These are phyloP conservation scores for Lasiosphaeriaceae sp. DNA, from an alignment of 495 filamentous ascomycete genomes.

Conservation along the genomic window DNA sequence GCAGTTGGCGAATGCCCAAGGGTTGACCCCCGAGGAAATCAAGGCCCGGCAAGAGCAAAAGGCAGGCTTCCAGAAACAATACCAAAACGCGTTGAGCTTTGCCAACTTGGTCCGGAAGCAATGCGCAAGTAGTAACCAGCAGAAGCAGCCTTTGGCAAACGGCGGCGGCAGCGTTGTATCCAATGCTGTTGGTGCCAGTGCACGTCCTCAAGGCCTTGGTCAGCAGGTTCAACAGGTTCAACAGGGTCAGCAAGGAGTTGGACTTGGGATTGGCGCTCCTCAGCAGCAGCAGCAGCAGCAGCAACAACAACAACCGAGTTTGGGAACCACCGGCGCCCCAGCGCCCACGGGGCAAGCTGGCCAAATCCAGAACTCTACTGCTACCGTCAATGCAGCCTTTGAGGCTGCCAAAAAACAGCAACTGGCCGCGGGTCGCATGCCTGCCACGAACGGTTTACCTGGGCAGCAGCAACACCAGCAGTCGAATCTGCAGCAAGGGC, in stretches of 20 bases:
- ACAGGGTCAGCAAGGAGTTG: not conserved
- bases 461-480: constrained; percentile 12
- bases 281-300: not conserved
- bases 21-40: constrained; percentile 29
- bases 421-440: constrained; percentile 29
- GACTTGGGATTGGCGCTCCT: not conserved
- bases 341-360: constrained; percentile 12
- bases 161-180: constrained; percentile 9
- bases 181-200: not conserved
- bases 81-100: constrained; percentile 30
- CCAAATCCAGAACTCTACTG: constrained; percentile 27
- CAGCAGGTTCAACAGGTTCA: constrained; percentile 1
- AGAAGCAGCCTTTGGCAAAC: constrained; percentile 17
- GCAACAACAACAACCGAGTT: too few species aligned
- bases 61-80: constrained; percentile 24
- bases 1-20: constrained; percentile 26
- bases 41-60: constrained; percentile 31
- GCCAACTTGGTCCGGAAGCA: constrained; percentile 31
- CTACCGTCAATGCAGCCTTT: constrained; percentile 47
- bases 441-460: constrained; percentile 20
- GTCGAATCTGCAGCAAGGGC: constrained; percentile 23
- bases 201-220: constrained; percentile 11
- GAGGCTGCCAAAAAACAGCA: constrained; percentile 52
- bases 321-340: constrained; percentile 1
- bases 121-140: constrained; percentile 16